These are phyloP conservation scores for Serendipita sp. DNA, from an alignment of 768 basidiomycete genomes.

Conservation along the genomic window DNA sequence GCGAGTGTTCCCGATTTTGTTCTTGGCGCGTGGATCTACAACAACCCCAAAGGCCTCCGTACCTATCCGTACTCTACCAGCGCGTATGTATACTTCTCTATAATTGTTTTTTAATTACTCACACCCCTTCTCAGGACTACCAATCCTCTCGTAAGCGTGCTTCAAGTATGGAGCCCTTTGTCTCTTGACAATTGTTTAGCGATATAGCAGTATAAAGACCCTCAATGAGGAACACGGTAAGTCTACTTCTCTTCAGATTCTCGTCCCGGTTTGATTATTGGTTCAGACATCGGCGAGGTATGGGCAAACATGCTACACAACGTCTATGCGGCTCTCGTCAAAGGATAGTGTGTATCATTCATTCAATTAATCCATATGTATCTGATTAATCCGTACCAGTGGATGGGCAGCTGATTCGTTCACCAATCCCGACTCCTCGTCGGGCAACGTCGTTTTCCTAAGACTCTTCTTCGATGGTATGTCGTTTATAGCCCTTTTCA, in stretches of 20 bases:
- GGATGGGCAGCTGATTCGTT: slow-evolving; percentile 19
- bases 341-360: not conserved
- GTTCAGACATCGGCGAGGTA: slow-evolving; percentile 35
- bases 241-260: too few species aligned
- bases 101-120: slow-evolving; percentile 14
- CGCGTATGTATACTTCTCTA: slow-evolving; percentile 18
- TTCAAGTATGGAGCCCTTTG: not conserved
- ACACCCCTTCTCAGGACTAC: slow-evolving; percentile 13
- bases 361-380: not conserved
- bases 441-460: slow-evolving; percentile 38
- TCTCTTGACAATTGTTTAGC: not conserved
- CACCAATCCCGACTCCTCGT: slow-evolving; percentile 25
- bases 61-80: slow-evolving; percentile 7
- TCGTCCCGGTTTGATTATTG: too few species aligned
- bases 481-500: too few species aligned
- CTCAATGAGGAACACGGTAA: slow-evolving; percentile 7
- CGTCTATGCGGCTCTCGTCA: slow-evolving; percentile 10
- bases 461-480: slow-evolving; percentile 32
- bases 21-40: slow-evolving; percentile 12
- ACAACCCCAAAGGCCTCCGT: slow-evolving; percentile 24
- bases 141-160: not conserved
- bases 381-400: not conserved
- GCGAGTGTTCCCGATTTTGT: slow-evolving; percentile 5
- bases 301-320: slow-evolving; percentile 27
- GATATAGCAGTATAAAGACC: not conserved